Evolutionary conservation across 768 basidiomycete genomes (phyloP).

Genomic region (Mrakia blollopis): DNA sequence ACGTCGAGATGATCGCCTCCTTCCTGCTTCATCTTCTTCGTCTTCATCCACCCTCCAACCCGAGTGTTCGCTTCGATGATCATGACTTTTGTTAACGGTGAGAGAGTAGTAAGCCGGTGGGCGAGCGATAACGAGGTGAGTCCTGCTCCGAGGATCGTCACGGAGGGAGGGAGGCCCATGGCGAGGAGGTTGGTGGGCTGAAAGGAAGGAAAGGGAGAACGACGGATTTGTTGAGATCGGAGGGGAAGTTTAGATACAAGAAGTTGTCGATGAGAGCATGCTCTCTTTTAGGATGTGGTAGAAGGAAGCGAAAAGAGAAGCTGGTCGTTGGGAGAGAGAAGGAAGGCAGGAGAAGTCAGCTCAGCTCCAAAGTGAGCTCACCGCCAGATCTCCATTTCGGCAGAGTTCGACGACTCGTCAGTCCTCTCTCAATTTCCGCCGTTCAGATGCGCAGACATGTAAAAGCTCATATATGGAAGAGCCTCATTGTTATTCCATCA

Average conservation of each 20-base stretch:
- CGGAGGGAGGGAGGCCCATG: constrained; percentile 6
- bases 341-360: background rate
- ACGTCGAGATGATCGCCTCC: constrained; percentile 41
- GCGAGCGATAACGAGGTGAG: constrained; percentile 32
- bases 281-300: too few relatives aligned
- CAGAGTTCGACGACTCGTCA: too few relatives aligned
- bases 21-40: constrained; percentile 2
- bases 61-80: constrained; percentile 18
- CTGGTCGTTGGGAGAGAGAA: background rate
- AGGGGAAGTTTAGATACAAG: background rate
- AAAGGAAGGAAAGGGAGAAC: background rate
- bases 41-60: constrained; percentile 31
- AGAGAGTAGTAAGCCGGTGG: constrained; percentile 24
- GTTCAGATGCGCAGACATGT: too few relatives aligned
- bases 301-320: too few relatives aligned
- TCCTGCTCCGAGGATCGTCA: constrained; percentile 32
- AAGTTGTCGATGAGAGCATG: background rate
- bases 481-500: background rate
- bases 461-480: too few relatives aligned
- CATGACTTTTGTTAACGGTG: constrained; percentile 26
- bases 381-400: too few relatives aligned
- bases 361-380: background rate
- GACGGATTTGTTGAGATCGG: background rate
- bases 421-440: too few relatives aligned
- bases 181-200: background rate